These are phyloP conservation scores for Fusarium domesticum DNA, from an alignment of 2,329 filamentous ascomycete genomes.

Conservation along the genomic window DNA sequence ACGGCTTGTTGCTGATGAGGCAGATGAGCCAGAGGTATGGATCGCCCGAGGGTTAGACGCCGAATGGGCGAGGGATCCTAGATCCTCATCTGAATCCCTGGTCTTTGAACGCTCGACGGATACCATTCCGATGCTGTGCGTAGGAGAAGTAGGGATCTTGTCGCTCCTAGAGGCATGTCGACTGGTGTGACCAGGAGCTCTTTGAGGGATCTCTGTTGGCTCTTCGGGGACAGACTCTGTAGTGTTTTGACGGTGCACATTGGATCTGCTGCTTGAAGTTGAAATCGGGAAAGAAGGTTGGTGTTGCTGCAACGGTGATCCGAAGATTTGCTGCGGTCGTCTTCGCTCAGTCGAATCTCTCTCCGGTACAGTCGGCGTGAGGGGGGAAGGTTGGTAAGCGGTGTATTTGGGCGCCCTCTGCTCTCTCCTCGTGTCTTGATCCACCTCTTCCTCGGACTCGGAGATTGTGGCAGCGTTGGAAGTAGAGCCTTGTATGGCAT, in stretches of 20 bases:
- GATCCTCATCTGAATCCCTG: slow-evolving; percentile 37
- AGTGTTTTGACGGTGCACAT: slow-evolving; percentile 32
- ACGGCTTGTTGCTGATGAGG: slow-evolving; percentile 49
- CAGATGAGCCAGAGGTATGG: slow-evolving; percentile 51
- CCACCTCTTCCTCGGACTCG: slow-evolving; percentile 41
- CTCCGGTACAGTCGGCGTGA: slow-evolving; percentile 26
- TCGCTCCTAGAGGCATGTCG: slow-evolving; percentile 22
- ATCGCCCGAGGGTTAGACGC: slow-evolving; percentile 35
- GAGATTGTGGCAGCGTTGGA: slow-evolving; percentile 39
- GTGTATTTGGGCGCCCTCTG: slow-evolving; percentile 20
- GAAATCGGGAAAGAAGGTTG: slow-evolving; percentile 19
- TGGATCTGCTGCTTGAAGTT: slow-evolving; percentile 34
- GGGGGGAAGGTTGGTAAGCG: slow-evolving; percentile 25
- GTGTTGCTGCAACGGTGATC: slow-evolving; percentile 9
- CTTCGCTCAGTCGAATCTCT: slow-evolving; percentile 16
- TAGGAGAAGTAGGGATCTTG: slow-evolving; percentile 24
- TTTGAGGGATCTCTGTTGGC: slow-evolving; percentile 34
- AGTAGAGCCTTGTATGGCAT: slow-evolving; percentile 30
- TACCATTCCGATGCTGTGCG: slow-evolving; percentile 37
- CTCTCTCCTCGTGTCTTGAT: slow-evolving; percentile 17
- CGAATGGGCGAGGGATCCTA: slow-evolving; percentile 19
- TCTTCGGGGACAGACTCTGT: slow-evolving; percentile 34
- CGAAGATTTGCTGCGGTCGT: slow-evolving; percentile 19
- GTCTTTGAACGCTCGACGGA: slow-evolving; percentile 39
- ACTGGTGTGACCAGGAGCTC: slow-evolving; percentile 25